These are phyloP conservation scores for Microdochium bolleyi DNA, from an alignment of 2,329 filamentous ascomycete genomes.

Conservation along the genomic window DNA sequence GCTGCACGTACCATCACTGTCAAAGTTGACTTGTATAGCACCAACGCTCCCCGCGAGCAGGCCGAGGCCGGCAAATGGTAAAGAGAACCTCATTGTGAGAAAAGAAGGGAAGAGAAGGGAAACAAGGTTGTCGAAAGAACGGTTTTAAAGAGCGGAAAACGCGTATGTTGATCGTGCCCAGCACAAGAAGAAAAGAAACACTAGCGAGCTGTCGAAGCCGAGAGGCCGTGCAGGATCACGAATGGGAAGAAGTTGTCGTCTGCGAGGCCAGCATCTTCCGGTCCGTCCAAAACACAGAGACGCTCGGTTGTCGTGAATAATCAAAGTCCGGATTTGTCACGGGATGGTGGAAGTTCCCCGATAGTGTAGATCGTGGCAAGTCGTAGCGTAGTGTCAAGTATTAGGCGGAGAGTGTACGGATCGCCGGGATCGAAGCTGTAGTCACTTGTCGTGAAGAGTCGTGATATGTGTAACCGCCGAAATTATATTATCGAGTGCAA, in stretches of 20 bases:
- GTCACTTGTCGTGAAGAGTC: neutral
- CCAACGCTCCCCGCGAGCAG: constrained; percentile 17
- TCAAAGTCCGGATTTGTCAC: too few species aligned
- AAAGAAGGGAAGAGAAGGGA: neutral
- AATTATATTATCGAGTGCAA: neutral
- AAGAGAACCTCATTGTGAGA: neutral
- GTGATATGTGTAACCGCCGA: neutral
- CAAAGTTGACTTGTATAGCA: constrained; percentile 22
- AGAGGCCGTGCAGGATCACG: neutral
- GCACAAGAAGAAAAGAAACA: neutral
- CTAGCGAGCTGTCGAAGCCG: neutral
- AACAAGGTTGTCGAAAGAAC: neutral
- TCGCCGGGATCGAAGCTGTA: neutral
- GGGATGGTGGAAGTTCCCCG: neutral
- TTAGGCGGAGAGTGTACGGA: neutral
- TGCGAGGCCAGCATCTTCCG: neutral
- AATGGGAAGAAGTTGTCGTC: neutral
- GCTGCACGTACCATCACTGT: constrained; percentile 18
- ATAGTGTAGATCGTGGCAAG: neutral
- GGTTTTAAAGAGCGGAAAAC: neutral
- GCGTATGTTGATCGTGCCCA: neutral
- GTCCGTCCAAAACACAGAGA: too few species aligned
- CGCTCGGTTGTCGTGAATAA: too few species aligned
- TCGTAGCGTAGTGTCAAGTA: neutral
- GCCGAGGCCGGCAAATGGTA: constrained; percentile 8